A percentile compares a stretch with the other conserved stretches of the same genome.
Evolutionary conservation across 805 yeast genomes (phyloP).

Genomic region (Tetrapisispora taiwanensis): DNA sequence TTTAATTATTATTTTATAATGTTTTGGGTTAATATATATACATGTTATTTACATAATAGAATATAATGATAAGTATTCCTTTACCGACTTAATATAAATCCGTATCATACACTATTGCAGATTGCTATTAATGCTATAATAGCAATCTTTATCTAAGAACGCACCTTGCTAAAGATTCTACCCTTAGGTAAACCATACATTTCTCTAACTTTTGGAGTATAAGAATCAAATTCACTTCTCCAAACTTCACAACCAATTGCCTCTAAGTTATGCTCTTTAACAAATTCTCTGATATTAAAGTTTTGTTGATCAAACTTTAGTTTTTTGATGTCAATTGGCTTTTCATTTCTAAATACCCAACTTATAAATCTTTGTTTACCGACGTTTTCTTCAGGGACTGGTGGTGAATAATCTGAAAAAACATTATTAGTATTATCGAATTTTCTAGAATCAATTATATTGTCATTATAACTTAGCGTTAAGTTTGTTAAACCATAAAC

Average conservation of each 20-base stretch:
- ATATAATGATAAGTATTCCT: background rate
- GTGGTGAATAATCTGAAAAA: slow-evolving; percentile 58
- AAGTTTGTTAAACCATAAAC: slow-evolving; percentile 72
- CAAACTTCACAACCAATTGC: slow-evolving; percentile 89
- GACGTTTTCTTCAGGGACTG: slow-evolving; percentile 81
- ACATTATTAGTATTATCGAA: slow-evolving; percentile 28
- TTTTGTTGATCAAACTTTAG: slow-evolving; percentile 31
- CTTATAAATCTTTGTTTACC: slow-evolving; percentile 74
- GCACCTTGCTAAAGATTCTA: slow-evolving; percentile 52
- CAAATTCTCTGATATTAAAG: slow-evolving; percentile 70
- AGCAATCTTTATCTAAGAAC: background rate
- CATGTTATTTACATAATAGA: background rate
- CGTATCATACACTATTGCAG: no score
- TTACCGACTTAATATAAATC: no score
- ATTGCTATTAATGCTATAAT: no score
- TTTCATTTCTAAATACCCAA: slow-evolving; percentile 78
- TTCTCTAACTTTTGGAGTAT: slow-evolving; percentile 56
- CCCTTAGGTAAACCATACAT: slow-evolving; percentile 68
- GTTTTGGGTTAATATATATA: background rate
- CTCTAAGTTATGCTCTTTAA: slow-evolving; percentile 40
- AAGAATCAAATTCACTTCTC: slow-evolving; percentile 77
- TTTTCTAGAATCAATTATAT: slow-evolving; percentile 36
- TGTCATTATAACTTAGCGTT: slow-evolving; percentile 44
- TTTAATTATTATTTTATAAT: background rate
- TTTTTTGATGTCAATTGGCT: background rate